These are phyloP conservation scores for Helichrysum umbraculigerum DNA, from an alignment of 129 eudicot species.

Conservation along the genomic window DNA sequence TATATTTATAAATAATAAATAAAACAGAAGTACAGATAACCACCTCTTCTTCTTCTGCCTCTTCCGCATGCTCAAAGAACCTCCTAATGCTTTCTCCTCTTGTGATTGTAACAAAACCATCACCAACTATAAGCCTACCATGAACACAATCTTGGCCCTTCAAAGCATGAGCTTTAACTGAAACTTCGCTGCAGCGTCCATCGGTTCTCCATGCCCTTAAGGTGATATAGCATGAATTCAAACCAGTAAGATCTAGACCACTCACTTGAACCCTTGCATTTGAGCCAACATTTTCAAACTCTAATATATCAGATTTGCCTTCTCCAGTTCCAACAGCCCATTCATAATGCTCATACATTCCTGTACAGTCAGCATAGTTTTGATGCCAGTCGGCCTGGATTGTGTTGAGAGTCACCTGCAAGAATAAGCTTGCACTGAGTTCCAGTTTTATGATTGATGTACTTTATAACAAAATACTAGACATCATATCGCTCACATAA, in stretches of 20 bases:
- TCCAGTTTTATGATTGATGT: slow-evolving; percentile 3
- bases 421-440: slow-evolving; percentile 21
- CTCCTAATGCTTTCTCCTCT: slow-evolving; percentile 79
- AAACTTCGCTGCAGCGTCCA: slow-evolving; percentile 77
- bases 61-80: slow-evolving; percentile 98
- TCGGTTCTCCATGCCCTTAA: slow-evolving; percentile 91
- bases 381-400: slow-evolving; percentile 94
- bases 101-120: slow-evolving; percentile 83
- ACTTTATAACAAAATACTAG: slow-evolving; percentile 10
- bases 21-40: not conserved
- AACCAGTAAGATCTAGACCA: slow-evolving; percentile 73
- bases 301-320: slow-evolving; percentile 94
- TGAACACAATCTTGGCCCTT: slow-evolving; percentile 93
- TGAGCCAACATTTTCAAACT: slow-evolving; percentile 91
- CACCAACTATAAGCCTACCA: slow-evolving; percentile 91
- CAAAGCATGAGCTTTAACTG: slow-evolving; percentile 94
- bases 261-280: slow-evolving; percentile 66
- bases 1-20: not conserved
- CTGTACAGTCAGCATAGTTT: slow-evolving; percentile 66
- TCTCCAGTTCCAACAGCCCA: slow-evolving; percentile 98
- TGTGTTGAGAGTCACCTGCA: slow-evolving; percentile 82
- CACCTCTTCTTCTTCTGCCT: slow-evolving; percentile 98
- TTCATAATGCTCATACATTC: slow-evolving; percentile 80
- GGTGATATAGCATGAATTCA: slow-evolving; percentile 82
- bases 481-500: not conserved